phyloP scores from a whole-genome alignment of 2,329 filamentous ascomycete species.

The Diaporthe nobilis region DNA sequence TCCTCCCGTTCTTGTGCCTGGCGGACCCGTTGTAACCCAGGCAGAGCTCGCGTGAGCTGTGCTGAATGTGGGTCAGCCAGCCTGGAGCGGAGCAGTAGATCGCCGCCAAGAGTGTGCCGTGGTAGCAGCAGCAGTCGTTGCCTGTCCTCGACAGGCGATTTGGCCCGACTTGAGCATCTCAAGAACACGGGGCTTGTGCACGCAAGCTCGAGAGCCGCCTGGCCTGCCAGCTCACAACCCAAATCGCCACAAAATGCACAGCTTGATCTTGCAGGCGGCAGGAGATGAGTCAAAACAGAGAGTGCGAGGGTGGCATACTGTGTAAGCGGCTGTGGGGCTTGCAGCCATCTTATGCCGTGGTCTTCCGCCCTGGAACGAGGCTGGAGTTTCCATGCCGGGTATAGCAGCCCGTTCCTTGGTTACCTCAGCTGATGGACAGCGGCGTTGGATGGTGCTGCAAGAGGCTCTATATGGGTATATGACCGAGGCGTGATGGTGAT shows the following conservation, averaged over 20 bases:
- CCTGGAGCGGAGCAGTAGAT: slow-evolving; percentile 27
- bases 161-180: neutral
- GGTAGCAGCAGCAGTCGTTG: slow-evolving; percentile 13
- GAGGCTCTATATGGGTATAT: slow-evolving; percentile 5
- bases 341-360: slow-evolving; percentile 5
- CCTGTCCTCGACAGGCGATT: neutral
- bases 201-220: neutral
- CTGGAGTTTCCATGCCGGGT: slow-evolving; percentile 13
- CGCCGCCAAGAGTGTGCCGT: slow-evolving; percentile 12
- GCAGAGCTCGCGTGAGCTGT: slow-evolving; percentile 36
- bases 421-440: slow-evolving; percentile 13
- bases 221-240: neutral
- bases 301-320: neutral
- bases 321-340: slow-evolving; percentile 18
- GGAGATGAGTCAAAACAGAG: neutral
- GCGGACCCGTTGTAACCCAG: slow-evolving; percentile 29
- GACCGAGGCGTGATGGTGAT: slow-evolving; percentile 17
- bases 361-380: slow-evolving; percentile 19
- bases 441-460: slow-evolving; percentile 11
- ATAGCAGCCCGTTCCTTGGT: slow-evolving; percentile 14
- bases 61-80: slow-evolving; percentile 28
- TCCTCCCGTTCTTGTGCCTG: slow-evolving; percentile 29
- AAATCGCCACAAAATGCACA: neutral
- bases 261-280: slow-evolving; percentile 8
- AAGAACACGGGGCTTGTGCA: neutral